Conservation (phyloP, 2,329 filamentous ascomycete genomes). For the Fusarium staphyleae region DNA sequence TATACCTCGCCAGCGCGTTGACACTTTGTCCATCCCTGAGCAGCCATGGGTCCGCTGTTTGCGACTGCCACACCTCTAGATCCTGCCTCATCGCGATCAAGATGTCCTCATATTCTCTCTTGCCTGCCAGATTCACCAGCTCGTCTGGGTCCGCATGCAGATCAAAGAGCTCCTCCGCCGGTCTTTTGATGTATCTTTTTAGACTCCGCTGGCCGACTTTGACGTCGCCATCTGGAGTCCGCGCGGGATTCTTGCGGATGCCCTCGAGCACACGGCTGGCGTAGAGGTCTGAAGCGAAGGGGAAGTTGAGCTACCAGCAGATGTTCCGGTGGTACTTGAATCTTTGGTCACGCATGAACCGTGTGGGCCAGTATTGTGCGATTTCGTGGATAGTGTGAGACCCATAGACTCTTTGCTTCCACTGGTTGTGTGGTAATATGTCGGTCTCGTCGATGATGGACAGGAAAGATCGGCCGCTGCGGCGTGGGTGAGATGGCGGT, state of each 20-base stretch:
- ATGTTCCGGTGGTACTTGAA: constrained; percentile 56
- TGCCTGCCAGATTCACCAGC: constrained; percentile 45
- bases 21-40: constrained; percentile 9
- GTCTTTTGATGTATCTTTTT: no score
- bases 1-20: no score
- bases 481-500: no score
- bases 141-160: constrained; percentile 54
- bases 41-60: constrained; percentile 2
- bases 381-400: constrained; percentile 61
- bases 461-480: constrained; percentile 34
- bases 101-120: neutral
- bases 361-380: constrained; percentile 58
- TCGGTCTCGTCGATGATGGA: neutral
- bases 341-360: constrained; percentile 49
- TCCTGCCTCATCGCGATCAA: neutral
- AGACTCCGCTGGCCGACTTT: no score
- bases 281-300: constrained; percentile 54
- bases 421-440: neutral
- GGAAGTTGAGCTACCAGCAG: constrained; percentile 56
- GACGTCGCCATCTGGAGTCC: no score
- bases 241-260: no score
- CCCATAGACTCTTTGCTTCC: constrained; percentile 49
- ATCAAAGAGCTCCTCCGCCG: constrained; percentile 58
- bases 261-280: constrained; percentile 53
- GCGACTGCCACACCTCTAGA: constrained; percentile 1